A percentile compares a stretch with the other conserved stretches of the same genome.
Evolutionary conservation across 106 monocot species (phyloP).

Genomic region (Acorus gramineus): DNA sequence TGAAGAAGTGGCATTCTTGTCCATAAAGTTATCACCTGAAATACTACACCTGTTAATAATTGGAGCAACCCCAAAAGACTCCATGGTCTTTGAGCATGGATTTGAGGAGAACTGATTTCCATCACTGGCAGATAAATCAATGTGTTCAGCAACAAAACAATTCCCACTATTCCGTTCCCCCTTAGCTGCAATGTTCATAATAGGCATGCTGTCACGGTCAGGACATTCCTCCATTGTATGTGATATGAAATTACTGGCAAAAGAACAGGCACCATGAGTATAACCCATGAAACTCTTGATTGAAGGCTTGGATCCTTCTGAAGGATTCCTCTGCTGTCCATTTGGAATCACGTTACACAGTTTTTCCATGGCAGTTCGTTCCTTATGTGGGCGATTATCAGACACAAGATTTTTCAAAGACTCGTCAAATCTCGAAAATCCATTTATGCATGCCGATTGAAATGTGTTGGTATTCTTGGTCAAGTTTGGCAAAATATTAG

Average conservation of each 20-base stretch:
- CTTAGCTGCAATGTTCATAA: constrained; percentile 6
- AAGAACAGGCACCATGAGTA: constrained; percentile 4
- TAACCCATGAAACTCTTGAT: constrained; percentile 3
- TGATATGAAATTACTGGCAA: constrained; percentile 14
- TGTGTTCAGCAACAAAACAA: constrained; percentile 15
- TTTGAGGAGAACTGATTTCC: constrained; percentile 10
- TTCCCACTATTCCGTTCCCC: constrained; percentile 14
- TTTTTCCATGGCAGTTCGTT: constrained; percentile 10
- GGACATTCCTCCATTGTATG: constrained; percentile 11
- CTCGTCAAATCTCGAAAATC: constrained; percentile 22
- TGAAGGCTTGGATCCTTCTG: constrained; percentile 7
- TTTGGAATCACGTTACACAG: constrained; percentile 6
- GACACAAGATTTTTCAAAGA: constrained; percentile 10
- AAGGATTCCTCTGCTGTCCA: constrained; percentile 11
- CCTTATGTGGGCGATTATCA: constrained; percentile 6
- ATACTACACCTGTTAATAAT: constrained; percentile 7
- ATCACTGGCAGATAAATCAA: constrained; percentile 1
- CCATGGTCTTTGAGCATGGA: constrained; percentile 8
- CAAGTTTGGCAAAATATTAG: constrained; percentile 6
- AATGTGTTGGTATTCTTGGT: constrained; percentile 9
- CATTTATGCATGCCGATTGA: constrained; percentile 14
- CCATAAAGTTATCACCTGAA: constrained; percentile 7
- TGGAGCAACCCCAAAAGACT: constrained; percentile 8
- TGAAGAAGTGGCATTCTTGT: constrained; percentile 26
- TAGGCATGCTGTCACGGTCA: constrained; percentile 5